Conservation (phyloP, 164 flowering plant genomes). For the Liriodendron chinense region DNA sequence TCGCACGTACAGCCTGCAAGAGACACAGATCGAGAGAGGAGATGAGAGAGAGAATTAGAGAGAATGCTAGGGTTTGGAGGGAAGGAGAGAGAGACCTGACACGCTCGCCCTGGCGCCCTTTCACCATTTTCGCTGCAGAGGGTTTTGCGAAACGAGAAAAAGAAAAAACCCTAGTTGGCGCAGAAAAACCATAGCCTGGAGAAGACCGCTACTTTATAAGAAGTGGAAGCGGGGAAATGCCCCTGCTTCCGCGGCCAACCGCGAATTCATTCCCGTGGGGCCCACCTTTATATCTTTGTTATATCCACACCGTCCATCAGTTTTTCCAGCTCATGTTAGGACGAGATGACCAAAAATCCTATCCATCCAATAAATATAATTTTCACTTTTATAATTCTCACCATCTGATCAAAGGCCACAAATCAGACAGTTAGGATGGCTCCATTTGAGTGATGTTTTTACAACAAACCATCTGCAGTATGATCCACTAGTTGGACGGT, state of each 20-base stretch:
- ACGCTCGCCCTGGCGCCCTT: conserved; percentile 34
- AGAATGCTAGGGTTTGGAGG: neutral
- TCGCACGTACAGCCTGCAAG: conserved; percentile 35
- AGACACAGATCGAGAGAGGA: neutral
- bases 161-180: conserved; percentile 1
- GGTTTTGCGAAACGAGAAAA: neutral
- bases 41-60: too few relatives aligned
- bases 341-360: too few relatives aligned
- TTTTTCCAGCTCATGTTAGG: too few relatives aligned
- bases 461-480: too few relatives aligned
- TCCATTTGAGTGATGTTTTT: too few relatives aligned
- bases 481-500: too few relatives aligned
- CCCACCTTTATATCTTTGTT: too few relatives aligned
- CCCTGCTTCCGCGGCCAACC: neutral
- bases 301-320: too few relatives aligned
- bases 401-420: too few relatives aligned
- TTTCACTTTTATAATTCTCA: too few relatives aligned
- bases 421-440: too few relatives aligned
- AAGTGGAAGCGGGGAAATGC: neutral
- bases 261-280: neutral
- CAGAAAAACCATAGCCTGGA: neutral
- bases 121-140: conserved; percentile 25
- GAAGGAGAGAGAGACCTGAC: conserved; percentile 27
- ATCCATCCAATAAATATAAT: too few relatives aligned
- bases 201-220: neutral